Percentiles rank a stretch among this genome's conserved stretches.
phyloP scores from a whole-genome alignment of 176 grass and related monocot genomes.

The Thinopyrum elongatum region DNA sequence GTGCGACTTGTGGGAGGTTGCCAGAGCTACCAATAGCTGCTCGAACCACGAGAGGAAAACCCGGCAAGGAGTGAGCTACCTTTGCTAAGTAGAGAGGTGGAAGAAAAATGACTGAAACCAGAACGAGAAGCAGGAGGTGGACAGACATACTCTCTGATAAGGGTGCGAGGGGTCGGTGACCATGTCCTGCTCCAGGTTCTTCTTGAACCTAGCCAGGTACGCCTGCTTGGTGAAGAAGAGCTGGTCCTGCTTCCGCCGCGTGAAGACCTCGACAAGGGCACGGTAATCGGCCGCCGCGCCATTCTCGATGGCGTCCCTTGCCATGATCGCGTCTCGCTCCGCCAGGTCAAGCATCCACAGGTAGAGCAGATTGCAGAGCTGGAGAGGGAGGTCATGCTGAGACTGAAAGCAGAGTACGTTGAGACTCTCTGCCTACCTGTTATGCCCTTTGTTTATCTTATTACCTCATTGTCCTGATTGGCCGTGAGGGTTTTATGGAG shows the following conservation, averaged over 20 bases:
- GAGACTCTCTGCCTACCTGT: not conserved
- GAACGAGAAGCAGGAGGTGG: not conserved
- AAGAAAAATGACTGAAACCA: not conserved
- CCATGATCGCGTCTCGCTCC: conserved; percentile 69
- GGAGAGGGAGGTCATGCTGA: not conserved
- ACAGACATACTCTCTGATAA: conserved; percentile 57
- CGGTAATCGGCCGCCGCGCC: conserved; percentile 39
- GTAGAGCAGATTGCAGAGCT: conserved; percentile 70
- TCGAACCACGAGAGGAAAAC: not conserved
- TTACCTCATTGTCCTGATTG: conserved; percentile 60
- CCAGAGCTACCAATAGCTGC: conserved; percentile 79
- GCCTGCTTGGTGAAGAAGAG: conserved; percentile 97
- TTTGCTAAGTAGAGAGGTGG: not conserved
- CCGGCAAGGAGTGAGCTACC: not conserved
- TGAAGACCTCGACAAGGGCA: conserved; percentile 79
- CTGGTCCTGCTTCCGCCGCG: conserved; percentile 70
- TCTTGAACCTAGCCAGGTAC: conserved; percentile 66
- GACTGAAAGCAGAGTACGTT: not conserved
- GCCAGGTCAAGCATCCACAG: conserved; percentile 82
- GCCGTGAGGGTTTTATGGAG: conserved; percentile 26
- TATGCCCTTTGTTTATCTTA: not conserved
- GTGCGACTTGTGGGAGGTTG: conserved; percentile 82
- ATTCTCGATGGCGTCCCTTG: conserved; percentile 46
- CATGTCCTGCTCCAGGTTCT: conserved; percentile 83
- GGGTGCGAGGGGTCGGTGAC: conserved; percentile 56